Evolutionary conservation across 257 asterid species (phyloP), one percentile per base, ranked within the genome.

Genomic region (Scutellaria galericulata): DNA sequence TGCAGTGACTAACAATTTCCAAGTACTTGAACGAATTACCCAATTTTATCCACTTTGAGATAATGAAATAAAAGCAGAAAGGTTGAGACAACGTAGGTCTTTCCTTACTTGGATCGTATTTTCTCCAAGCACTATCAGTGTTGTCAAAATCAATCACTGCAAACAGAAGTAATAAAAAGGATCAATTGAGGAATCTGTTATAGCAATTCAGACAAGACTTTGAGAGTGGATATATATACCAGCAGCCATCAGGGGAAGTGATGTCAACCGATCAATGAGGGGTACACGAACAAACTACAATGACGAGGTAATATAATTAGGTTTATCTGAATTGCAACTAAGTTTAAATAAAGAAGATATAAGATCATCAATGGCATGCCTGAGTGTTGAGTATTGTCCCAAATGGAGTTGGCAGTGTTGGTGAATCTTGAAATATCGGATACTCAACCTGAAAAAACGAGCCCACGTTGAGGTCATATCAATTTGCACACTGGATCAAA

Each of bases 111-210:
- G 83, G 76, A 68, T 88, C 89, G 11, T 86, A 88, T 71, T 88
- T 88, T 75, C 80, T 79, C 91, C 89, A 84, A 40, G 87, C 80
- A 24, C 78, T 39, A 55, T 88, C 90, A 2, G 89, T 86, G 80
- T 86, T 86, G 78, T 88, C 89, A 78, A 85, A 88, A 77, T 84
- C 92, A 52, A 88, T 82, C 60, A 85, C 92, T 86, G 88, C 82
- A 81, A 72, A 64, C n/a, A 60, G 40, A 83, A 71, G 67, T 51
- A 50, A 42, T 54, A 5, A 66, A 31, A 31, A 59, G 22, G 61
- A n/a, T 18, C 12, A 4, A 40, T 10, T 20, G 24, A 18, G 18
- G 18, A 67, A 48, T 14, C 60, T 45, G 37, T 31, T 31, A 31
- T 54, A 51, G 46, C 6, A 48, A 63, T 47, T 73, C 24, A 67